These are phyloP conservation scores for Lasiodiplodia theobromae DNA, from an alignment of 2,329 filamentous ascomycete species.

Conservation along the genomic window DNA sequence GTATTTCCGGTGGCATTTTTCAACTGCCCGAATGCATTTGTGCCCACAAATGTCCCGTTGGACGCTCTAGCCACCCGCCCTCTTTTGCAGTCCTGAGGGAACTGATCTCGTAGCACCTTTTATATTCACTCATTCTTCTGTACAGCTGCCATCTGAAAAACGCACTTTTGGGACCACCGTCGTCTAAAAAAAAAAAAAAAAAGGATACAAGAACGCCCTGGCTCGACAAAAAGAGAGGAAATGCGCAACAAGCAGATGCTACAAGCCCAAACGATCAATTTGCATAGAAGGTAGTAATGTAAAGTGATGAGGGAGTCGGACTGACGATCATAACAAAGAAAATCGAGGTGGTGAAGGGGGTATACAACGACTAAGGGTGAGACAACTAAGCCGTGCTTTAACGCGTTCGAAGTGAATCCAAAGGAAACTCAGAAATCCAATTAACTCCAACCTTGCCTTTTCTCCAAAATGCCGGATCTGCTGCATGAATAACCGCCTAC, in stretches of 20 bases:
- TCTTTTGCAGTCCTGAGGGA: not conserved
- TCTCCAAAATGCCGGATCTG: not conserved
- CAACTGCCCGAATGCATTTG: no score
- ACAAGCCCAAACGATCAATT: slow-evolving; percentile 7
- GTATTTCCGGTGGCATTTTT: no score
- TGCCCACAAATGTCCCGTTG: no score
- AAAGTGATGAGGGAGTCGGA: not conserved
- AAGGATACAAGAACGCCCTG: slow-evolving; percentile 10
- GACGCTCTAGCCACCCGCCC: no score
- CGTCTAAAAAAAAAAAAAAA: slow-evolving; percentile 7
- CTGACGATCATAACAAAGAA: slow-evolving; percentile 13
- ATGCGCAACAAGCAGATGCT: slow-evolving; percentile 2
- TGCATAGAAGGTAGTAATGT: slow-evolving; percentile 1
- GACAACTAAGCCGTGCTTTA: slow-evolving; percentile 13
- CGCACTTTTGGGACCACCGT: slow-evolving; percentile 8
- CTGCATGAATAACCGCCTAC: not conserved
- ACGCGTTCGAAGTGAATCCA: slow-evolving; percentile 14
- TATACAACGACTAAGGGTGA: slow-evolving; percentile 27
- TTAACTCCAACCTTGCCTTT: slow-evolving; percentile 13
- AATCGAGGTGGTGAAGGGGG: slow-evolving; percentile 19
- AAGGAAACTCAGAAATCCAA: slow-evolving; percentile 14
- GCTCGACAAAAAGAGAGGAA: not conserved
- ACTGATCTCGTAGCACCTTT: not conserved
- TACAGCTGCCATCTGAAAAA: not conserved
- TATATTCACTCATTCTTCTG: not conserved